Percentiles rank a stretch among this genome's conserved stretches.
phyloP scores from a whole-genome alignment of 306 rosid species.

The Vicia faba region DNA sequence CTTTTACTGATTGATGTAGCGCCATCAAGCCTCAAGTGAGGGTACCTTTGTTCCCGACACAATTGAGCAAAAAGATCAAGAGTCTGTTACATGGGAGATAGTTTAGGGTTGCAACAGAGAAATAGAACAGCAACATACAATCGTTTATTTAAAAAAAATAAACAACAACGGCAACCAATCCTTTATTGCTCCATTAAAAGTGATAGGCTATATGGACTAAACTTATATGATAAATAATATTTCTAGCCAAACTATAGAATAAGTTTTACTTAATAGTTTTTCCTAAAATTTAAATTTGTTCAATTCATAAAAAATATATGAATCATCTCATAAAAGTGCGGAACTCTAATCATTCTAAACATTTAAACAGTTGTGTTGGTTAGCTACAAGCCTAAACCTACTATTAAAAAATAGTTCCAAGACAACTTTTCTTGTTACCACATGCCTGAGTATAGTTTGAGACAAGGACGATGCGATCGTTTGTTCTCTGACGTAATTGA shows the following conservation, averaged over 20 bases:
- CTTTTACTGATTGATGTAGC: constrained; percentile 89
- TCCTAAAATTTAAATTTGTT: not conserved
- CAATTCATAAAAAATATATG: constrained; percentile 25
- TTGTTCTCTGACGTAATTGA: constrained; percentile 74
- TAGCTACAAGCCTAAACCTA: constrained; percentile 26
- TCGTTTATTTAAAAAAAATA: not conserved
- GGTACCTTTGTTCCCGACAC: constrained; percentile 93
- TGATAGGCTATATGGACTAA: not conserved
- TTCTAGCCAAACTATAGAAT: constrained; percentile 1
- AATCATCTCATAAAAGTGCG: constrained; percentile 10
- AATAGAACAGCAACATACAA: constrained; percentile 2
- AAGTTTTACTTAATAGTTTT: not conserved
- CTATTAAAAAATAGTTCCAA: constrained; percentile 23
- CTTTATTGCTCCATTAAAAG: not conserved
- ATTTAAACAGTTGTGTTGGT: not conserved
- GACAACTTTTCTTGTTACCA: constrained; percentile 15
- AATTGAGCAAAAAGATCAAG: constrained; percentile 92
- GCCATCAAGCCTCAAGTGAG: constrained; percentile 93
- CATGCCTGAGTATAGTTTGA: constrained; percentile 96
- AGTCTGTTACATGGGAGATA: constrained; percentile 60
- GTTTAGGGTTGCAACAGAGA: constrained; percentile 35
- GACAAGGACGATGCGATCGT: constrained; percentile 93
- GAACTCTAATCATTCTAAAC: constrained; percentile 26
- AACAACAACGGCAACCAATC: not conserved
- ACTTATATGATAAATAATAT: not conserved